Base-by-base conservation (phyloP, 345 rosid species). In the Acer yangbiense region DNA sequence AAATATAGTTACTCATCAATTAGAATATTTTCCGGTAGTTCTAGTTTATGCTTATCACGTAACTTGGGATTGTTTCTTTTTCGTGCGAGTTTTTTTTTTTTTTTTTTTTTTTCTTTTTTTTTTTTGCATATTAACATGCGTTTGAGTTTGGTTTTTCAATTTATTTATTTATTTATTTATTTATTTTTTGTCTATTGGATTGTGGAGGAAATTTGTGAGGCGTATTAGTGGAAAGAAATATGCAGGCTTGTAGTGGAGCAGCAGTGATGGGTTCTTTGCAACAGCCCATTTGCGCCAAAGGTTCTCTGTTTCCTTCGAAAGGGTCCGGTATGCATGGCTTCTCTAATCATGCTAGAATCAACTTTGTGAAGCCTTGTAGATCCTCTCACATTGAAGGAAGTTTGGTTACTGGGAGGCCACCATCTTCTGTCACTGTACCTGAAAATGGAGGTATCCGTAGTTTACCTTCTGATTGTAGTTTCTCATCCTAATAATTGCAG, bases 231-330 rank as follows among this genome's bases (percentile, higher is more conserved):
- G 20, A 72, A 69, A 74, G 29, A 50, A 83, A 6, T 60, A 92
- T 91, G 92, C 87, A 86, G 71, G 85, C 90, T 76, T 88, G 81
- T 80, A 69, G 84, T 68, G 91, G 94, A 80, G 83, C 84, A 79
- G 85, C 85, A 12, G 78, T 79, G 29, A 88, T 79, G 84, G 91
- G 83, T 79, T 91, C 94, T 81, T 65, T 86, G 79, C 96, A 87
- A 81, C 93, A 88, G 65, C 85, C 89, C 10, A 44, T 82, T 77
- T 75, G 79, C 81, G 79, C 83, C 66, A 87, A 87, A 78, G 78
- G 84, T 63, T 76, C 84, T 20, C 21, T 79, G 55, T 84, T 84
- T 73, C 79, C 83, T 52, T 77, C 81, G 6, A 43, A 77, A 58
- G 80, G 79, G 50, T 83, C 82, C 21, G 69, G 74, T 58, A 39